Percentiles rank a stretch among this genome's conserved stretches.
These are phyloP conservation scores for Candida nanaspora DNA, from an alignment of 805 yeast species.

Conservation along the genomic window DNA sequence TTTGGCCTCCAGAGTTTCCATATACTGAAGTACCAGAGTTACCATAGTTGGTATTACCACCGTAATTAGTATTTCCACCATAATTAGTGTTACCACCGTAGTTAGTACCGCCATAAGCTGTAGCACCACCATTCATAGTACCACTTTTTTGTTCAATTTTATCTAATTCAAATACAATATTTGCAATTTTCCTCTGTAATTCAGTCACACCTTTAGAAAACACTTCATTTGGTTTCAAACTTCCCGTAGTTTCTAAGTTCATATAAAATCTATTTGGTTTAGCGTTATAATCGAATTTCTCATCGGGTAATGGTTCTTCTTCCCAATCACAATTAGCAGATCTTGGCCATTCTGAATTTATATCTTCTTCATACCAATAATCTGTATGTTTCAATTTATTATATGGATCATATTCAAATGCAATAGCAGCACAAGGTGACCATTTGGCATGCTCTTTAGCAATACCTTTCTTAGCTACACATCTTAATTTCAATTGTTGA, in stretches of 20 bases:
- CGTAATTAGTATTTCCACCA: conserved; percentile 17
- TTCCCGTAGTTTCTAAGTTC: conserved; percentile 90
- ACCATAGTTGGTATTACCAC: conserved; percentile 23
- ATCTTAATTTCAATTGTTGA: conserved; percentile 81
- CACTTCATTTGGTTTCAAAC: conserved; percentile 82
- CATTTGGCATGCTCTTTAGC: conserved; percentile 98
- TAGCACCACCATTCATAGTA: conserved; percentile 27
- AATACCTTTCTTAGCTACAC: conserved; percentile 96
- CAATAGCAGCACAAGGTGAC: conserved; percentile 95
- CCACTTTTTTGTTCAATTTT: conserved; percentile 25
- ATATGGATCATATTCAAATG: conserved; percentile 99
- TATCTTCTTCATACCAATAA: conserved; percentile 90
- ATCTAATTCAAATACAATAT: conserved; percentile 66
- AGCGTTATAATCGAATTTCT: conserved; percentile 77
- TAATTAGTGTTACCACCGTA: conserved; percentile 17
- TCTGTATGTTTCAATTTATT: conserved; percentile 94
- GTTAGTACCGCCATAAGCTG: conserved; percentile 29
- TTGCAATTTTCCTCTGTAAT: conserved; percentile 85
- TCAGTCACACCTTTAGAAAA: conserved; percentile 78
- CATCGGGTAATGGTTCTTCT: conserved; percentile 87
- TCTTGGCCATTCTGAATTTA: conserved; percentile 89
- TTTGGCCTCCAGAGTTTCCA: conserved; percentile 13
- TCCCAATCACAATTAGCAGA: conserved; percentile 89
- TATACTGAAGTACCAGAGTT: conserved; percentile 8
- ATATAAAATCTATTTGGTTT: conserved; percentile 76